These are phyloP conservation scores for Amphibolis antarctica DNA, from an alignment of 106 monocot genomes.

Conservation along the genomic window DNA sequence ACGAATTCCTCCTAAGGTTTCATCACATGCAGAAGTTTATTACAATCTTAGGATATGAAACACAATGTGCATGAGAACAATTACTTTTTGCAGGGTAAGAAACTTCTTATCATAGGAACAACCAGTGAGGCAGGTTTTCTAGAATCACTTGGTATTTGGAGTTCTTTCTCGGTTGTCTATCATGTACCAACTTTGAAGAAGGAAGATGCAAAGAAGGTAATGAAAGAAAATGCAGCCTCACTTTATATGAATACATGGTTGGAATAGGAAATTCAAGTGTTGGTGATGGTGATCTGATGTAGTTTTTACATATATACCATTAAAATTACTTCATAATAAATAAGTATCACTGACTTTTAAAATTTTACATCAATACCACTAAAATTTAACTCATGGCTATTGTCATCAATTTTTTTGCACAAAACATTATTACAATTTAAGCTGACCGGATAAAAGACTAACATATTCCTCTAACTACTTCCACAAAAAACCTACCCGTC, in stretches of 20 bases:
- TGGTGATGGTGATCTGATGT: background rate
- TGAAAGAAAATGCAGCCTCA: background rate
- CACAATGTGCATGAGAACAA: background rate
- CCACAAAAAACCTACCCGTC: too few species aligned
- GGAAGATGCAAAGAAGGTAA: conserved; percentile 79
- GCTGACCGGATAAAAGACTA: too few species aligned
- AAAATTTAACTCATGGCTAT: too few species aligned
- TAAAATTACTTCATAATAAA: too few species aligned
- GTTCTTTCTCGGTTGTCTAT: conserved; percentile 77
- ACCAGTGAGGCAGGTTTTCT: conserved; percentile 86
- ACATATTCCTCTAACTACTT: too few species aligned
- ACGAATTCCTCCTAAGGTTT: conserved; percentile 89
- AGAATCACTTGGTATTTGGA: conserved; percentile 79
- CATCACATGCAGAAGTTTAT: background rate
- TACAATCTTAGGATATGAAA: background rate
- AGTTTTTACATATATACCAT: too few species aligned
- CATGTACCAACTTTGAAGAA: conserved; percentile 63
- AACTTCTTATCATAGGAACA: conserved; percentile 82
- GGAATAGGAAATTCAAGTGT: background rate
- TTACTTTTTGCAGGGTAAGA: conserved; percentile 70
- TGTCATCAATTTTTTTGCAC: too few species aligned
- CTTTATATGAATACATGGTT: background rate
- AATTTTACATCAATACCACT: too few species aligned
- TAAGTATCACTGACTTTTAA: too few species aligned
- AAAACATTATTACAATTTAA: too few species aligned